Evolutionary conservation across 2,329 filamentous ascomycete species (phyloP).

Genomic region (Sphaerulina populicola): DNA sequence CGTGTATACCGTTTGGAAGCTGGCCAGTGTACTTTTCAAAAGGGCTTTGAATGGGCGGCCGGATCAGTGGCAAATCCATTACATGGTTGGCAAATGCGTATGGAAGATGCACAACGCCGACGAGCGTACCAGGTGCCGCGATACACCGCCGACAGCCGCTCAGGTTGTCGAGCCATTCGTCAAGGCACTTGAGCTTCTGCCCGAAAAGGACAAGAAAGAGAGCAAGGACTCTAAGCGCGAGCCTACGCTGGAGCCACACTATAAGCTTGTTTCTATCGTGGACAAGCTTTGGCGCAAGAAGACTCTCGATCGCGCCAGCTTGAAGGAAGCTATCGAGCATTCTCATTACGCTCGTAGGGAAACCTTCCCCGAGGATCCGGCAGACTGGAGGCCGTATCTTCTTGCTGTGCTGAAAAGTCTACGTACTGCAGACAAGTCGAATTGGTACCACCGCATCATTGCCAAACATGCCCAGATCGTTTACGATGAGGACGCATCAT

Average conservation of each 20-base stretch:
- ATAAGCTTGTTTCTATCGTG: slow-evolving; percentile 74
- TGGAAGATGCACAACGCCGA: slow-evolving; percentile 58
- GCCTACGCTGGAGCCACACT: slow-evolving; percentile 81
- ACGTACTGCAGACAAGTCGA: slow-evolving; percentile 71
- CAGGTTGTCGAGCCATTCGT: slow-evolving; percentile 51
- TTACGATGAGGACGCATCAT: slow-evolving; percentile 39
- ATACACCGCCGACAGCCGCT: slow-evolving; percentile 30
- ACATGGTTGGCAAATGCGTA: slow-evolving; percentile 61
- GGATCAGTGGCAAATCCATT: slow-evolving; percentile 58
- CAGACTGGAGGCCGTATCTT: slow-evolving; percentile 53
- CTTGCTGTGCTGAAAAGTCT: slow-evolving; percentile 53
- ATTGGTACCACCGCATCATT: slow-evolving; percentile 91
- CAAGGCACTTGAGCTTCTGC: slow-evolving; percentile 53
- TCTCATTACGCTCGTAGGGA: slow-evolving; percentile 51
- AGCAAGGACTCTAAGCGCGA: slow-evolving; percentile 58
- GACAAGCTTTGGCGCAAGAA: slow-evolving; percentile 64
- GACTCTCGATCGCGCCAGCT: slow-evolving; percentile 38
- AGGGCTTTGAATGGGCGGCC: slow-evolving; percentile 52
- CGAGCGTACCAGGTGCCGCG: slow-evolving; percentile 14
- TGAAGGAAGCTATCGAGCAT: slow-evolving; percentile 43
- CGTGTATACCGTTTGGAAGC: slow-evolving; percentile 56
- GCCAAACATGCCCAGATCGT: slow-evolving; percentile 60
- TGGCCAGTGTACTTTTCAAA: slow-evolving; percentile 54
- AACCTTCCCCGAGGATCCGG: slow-evolving; percentile 39
- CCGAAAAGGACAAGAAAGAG: slow-evolving; percentile 37